A percentile compares a stretch with the other conserved stretches of the same genome.
Conservation (phyloP, 139 green algal species). For the Chlorella sp. region DNA sequence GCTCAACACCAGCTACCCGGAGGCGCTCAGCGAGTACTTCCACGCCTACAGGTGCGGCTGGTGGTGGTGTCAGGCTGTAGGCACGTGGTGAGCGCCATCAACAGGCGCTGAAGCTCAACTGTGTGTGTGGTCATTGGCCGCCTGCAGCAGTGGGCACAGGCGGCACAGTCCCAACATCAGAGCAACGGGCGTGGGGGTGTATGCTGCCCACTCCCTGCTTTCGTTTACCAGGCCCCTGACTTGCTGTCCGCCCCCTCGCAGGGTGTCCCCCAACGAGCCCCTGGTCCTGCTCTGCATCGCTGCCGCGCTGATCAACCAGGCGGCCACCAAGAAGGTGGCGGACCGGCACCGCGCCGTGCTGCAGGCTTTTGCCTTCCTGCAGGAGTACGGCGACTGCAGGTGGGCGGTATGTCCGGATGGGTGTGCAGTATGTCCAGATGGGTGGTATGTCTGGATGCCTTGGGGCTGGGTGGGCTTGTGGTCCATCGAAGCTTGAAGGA, state of each 20-base stretch:
- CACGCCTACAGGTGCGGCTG: conserved; percentile 60
- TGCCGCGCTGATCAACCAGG: conserved; percentile 48
- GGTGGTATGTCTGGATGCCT: too few species aligned
- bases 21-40: conserved; percentile 73
- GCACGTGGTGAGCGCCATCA: too few species aligned
- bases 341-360: conserved; percentile 71
- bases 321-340: conserved; percentile 43
- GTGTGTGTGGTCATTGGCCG: background rate
- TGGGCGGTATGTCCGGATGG: background rate
- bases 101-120: too few species aligned
- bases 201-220: background rate
- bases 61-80: too few species aligned
- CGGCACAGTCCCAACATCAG: too few species aligned
- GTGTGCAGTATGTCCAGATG: too few species aligned
- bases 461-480: too few species aligned
- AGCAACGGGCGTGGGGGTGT: background rate
- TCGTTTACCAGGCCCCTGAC: background rate
- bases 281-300: conserved; percentile 74
- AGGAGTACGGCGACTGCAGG: conserved; percentile 45
- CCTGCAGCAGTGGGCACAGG: background rate
- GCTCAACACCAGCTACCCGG: conserved; percentile 40
- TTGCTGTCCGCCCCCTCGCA: background rate
- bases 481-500: too few species aligned
- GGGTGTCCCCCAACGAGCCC: conserved; percentile 58
- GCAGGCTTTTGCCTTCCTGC: conserved; percentile 81